Base-by-base conservation (phyloP, 108 stramenopile genomes). In the Skeletonema grethae region DNA sequence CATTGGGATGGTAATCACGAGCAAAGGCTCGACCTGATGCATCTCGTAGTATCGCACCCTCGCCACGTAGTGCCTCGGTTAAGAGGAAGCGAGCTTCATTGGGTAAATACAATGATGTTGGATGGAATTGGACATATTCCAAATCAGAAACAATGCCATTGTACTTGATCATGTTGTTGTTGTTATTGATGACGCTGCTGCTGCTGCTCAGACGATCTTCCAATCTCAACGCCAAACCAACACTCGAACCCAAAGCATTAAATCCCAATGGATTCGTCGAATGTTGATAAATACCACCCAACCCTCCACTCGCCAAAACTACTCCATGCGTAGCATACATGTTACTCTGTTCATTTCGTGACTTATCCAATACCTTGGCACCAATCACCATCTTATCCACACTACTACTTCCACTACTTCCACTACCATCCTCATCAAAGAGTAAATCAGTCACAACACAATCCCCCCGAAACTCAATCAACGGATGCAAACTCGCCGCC, bases 71-170 rank as follows among this genome's bases (percentile, higher is more conserved):
- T 4, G 97, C 96, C 80, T 98, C 97, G 5, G 94, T 93, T 61
- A 98, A 71, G n/a, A 98, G 82, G 68, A 97, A 98, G 22, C 95
- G 84, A 9, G 89, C 72, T 66, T 94, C 91, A 53, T 90, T 87
- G 29, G 94, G 94, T 22, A 96, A 67, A 80, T 76, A 86, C 24
- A 98, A 72, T 0, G 97, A 86, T 0, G 97, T 98, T 38, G 97
- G 97, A 72, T 98, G 97, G 72, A 98, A 98, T 79, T 98, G 97
- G 1, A 98, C 96, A 72, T 96, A 98, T 70, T 98, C 96, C 89
- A 97, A 82, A 59, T 96, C 94, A 11, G 88, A 82, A 10, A 60
- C 72, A 4, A 91, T 69, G 13, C 70, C 65, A 24, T 46, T 25
- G 5, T 50, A 15, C 55, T 30, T 35, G 13, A 25, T 60, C 24